Conservation (phyloP, 1,139 yeast genomes). For the Blastobotrys ciferrii region DNA sequence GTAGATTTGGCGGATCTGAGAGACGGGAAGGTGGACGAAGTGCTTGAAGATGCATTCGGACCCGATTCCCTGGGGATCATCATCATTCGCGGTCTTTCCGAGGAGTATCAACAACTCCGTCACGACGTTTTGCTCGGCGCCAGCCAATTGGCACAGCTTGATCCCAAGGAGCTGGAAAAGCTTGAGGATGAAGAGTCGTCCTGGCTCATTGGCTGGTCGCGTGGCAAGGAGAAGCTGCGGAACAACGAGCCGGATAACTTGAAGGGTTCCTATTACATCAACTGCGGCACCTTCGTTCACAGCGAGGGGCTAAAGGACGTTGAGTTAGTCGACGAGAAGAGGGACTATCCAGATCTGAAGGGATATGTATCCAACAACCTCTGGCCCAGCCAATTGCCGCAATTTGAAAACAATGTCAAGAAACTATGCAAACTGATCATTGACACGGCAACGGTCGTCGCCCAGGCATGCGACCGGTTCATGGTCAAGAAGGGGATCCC, state of each 20-base stretch:
- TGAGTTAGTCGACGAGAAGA: conserved; percentile 2
- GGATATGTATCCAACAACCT: conserved; percentile 51
- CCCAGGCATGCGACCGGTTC: conserved; percentile 52
- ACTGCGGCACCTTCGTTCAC: conserved; percentile 54
- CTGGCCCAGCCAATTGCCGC: conserved; percentile 54
- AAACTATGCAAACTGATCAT: conserved; percentile 47
- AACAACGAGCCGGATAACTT: conserved; percentile 46
- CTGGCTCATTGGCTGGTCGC: conserved; percentile 67
- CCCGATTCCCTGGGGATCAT: conserved; percentile 56
- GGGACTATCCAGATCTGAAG: conserved; percentile 32
- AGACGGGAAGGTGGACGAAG: conserved; percentile 38
- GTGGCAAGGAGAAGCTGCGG: conserved; percentile 53
- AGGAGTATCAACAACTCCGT: conserved; percentile 42
- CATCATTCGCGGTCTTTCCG: conserved; percentile 48
- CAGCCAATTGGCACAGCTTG: conserved; percentile 46
- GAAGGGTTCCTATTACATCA: conserved; percentile 61
- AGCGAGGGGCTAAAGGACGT: conserved; percentile 44
- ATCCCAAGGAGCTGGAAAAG: conserved; percentile 36
- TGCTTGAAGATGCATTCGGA: conserved; percentile 52
- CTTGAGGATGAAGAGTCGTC: conserved; percentile 50
- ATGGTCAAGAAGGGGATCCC: conserved; percentile 24
- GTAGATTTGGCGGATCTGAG: conserved; percentile 42
- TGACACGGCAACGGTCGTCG: conserved; percentile 51
- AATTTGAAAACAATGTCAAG: conserved; percentile 32
- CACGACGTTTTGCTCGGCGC: conserved; percentile 47